Percentiles rank a stretch among this genome's conserved stretches.
These are phyloP conservation scores for Glarea lozoyensis DNA, from an alignment of 495 filamentous ascomycete species.

Conservation along the genomic window DNA sequence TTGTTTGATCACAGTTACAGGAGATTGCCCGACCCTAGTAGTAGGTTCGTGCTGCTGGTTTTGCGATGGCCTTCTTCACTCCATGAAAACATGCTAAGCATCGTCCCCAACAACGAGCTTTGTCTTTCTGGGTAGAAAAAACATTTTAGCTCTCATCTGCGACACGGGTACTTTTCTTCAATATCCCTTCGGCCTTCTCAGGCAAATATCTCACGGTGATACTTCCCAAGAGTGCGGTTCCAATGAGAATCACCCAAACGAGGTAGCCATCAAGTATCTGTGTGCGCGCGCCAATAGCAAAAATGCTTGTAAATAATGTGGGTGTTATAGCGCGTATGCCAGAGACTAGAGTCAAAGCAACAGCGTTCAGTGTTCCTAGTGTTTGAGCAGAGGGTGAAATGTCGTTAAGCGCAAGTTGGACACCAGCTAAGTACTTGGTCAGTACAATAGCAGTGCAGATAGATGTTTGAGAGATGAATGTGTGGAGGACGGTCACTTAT, in stretches of 20 bases:
- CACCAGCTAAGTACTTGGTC: constrained; percentile 29
- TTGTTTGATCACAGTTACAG: no score
- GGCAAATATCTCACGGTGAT: constrained; percentile 39
- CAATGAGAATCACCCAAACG: constrained; percentile 52
- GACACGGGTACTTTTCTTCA: no score
- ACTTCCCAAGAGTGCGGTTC: constrained; percentile 36
- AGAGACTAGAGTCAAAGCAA: constrained; percentile 47
- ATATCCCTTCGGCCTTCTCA: constrained; percentile 33
- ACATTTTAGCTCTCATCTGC: no score
- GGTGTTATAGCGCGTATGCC: constrained; percentile 49
- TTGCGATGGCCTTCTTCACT: no score
- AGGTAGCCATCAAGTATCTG: constrained; percentile 51
- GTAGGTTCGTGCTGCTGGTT: no score
- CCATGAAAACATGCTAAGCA: no score
- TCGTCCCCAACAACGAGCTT: no score
- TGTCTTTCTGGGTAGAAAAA: no score
- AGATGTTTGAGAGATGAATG: constrained; percentile 1
- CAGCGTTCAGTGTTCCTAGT: constrained; percentile 55
- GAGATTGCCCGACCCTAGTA: no score
- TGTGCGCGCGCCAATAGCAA: constrained; percentile 46
- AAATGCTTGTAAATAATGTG: constrained; percentile 50
- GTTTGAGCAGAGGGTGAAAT: constrained; percentile 45
- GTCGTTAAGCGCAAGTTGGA: constrained; percentile 62
- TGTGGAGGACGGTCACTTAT: constrained; percentile 4
- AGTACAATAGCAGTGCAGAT: background rate